A percentile compares a stretch with the other conserved stretches of the same genome.
These are phyloP conservation scores for Parathielavia hyrcaniae DNA, from an alignment of 495 filamentous ascomycete genomes.

Conservation along the genomic window DNA sequence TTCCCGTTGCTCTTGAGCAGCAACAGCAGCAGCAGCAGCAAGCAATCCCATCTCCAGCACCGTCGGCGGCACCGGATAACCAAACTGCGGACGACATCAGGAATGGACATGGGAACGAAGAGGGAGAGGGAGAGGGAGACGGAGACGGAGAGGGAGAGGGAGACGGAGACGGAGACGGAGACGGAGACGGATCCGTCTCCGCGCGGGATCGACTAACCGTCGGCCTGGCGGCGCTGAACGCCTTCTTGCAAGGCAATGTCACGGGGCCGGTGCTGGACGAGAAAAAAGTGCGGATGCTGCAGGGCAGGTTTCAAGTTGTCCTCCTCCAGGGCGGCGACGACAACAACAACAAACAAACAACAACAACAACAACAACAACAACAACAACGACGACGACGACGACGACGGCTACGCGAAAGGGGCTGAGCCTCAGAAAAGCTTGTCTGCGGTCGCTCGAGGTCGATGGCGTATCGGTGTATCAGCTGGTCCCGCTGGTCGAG, in stretches of 20 bases:
- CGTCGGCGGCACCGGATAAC: conserved; percentile 27
- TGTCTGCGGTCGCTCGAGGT: conserved; percentile 62
- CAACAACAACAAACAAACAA: too few relatives aligned
- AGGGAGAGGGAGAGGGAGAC: neutral
- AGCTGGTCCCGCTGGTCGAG: conserved; percentile 73
- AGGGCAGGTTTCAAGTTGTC: conserved; percentile 22
- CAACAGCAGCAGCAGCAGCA: conserved; percentile 20
- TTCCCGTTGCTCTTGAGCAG: neutral
- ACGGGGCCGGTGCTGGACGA: conserved; percentile 74
- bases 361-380: too few relatives aligned
- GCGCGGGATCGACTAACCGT: conserved; percentile 40
- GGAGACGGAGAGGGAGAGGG: conserved; percentile 28
- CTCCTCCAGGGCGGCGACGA: conserved; percentile 3
- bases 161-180: conserved; percentile 28
- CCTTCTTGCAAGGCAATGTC: conserved; percentile 87
- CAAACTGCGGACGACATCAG: neutral
- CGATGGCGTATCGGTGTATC: conserved; percentile 83
- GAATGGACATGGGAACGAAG: conserved; percentile 26
- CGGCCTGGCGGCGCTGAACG: conserved; percentile 65
- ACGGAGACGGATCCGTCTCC: neutral
- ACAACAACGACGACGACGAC: too few relatives aligned
- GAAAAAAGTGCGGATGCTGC: conserved; percentile 13
- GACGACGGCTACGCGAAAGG: neutral
- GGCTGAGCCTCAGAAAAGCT: conserved; percentile 9
- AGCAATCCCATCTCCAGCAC: conserved; percentile 48